phyloP scores from a whole-genome alignment of 2,329 filamentous ascomycete species.

The Alternaria longipes region DNA sequence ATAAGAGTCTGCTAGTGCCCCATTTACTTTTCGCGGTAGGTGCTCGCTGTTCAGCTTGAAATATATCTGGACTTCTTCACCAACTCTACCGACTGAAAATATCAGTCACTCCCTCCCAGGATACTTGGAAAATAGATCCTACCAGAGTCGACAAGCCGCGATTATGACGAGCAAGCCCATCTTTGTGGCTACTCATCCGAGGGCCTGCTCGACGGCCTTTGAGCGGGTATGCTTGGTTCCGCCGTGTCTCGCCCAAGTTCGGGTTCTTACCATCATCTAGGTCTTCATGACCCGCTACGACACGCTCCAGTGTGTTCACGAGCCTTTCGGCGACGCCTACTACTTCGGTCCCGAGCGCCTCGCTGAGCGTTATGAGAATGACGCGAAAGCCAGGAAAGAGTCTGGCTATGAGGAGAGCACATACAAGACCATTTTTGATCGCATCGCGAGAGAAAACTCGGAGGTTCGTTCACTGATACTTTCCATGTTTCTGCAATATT shows the following conservation, averaged over 20 bases:
- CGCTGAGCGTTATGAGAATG: constrained; percentile 78
- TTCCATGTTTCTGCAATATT: constrained; percentile 1
- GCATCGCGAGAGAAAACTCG: constrained; percentile 74
- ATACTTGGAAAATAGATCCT: constrained; percentile 40
- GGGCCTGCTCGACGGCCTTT: constrained; percentile 96
- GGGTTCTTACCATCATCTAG: constrained; percentile 29
- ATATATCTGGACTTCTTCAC: constrained; percentile 36
- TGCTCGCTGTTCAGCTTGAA: constrained; percentile 37
- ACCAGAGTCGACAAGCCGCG: constrained; percentile 15
- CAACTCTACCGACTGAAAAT: constrained; percentile 1
- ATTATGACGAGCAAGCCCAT: constrained; percentile 80
- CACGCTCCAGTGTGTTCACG: constrained; percentile 83
- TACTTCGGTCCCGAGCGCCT: constrained; percentile 94
- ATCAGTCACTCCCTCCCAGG: constrained; percentile 12
- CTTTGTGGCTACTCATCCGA: constrained; percentile 92
- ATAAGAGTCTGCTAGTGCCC: constrained; percentile 41
- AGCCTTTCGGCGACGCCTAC: constrained; percentile 96
- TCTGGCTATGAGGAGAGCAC: constrained; percentile 76
- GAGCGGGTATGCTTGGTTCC: constrained; percentile 73
- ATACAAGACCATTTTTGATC: constrained; percentile 79
- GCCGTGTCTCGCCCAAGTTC: constrained; percentile 2
- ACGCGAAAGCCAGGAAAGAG: constrained; percentile 62
- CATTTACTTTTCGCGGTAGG: constrained; percentile 25
- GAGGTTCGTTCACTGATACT: constrained; percentile 67
- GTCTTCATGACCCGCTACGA: constrained; percentile 96